Base-by-base conservation (phyloP, 2,329 filamentous ascomycete species). In the Phyllachora maydis region DNA sequence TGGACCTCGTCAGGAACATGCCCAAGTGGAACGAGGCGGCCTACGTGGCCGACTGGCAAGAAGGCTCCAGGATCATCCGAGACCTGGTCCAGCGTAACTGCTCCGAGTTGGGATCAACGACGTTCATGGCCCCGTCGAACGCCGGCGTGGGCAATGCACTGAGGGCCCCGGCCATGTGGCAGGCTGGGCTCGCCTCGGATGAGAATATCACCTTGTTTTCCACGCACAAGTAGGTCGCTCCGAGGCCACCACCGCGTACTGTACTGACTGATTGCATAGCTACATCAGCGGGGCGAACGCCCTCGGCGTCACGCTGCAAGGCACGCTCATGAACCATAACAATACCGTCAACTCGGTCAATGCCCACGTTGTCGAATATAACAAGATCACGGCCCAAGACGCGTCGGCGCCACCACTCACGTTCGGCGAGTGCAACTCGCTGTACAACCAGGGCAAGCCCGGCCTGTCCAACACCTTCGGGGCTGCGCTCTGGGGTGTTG, bases 391-490 rank as follows among this genome's bases (percentile, higher is more conserved):
- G 3, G 38, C 37, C 3, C 33, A 26, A 7, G 33, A 34, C 17
- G 32, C 41, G 11, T 29, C 39, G 1, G 35, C 35, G 3, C 47
- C 59, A 4, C 59, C 61, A 0, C 62, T 62, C 30, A 60, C 69
- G 30, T 47, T 70, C 2, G 63, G 63, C 29, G 65, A 73, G 45
- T 54, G 56, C 23, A 73, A 73, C 42, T 66, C 59, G 6, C 52
- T 73, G 7, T 70, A 62, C 42, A 62, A 65, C 38, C 49, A 72
- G 44, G 68, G 66, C 26, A 52, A 53, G 5, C 60, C 65, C 0
- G 65, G 66, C 0, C 47, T 73, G 11, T 69, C 63, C 18, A 67
- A 73, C 44, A 52, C 62, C 1, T 74, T 73, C 38, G 68, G 67
- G 17, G 67, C 66, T 7, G 65, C 66, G 7, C 58, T 73, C 11